Evolutionary conservation across 1,284 basidiomycete genomes (phyloP).

Genomic region (Papiliotrema terrestris): DNA sequence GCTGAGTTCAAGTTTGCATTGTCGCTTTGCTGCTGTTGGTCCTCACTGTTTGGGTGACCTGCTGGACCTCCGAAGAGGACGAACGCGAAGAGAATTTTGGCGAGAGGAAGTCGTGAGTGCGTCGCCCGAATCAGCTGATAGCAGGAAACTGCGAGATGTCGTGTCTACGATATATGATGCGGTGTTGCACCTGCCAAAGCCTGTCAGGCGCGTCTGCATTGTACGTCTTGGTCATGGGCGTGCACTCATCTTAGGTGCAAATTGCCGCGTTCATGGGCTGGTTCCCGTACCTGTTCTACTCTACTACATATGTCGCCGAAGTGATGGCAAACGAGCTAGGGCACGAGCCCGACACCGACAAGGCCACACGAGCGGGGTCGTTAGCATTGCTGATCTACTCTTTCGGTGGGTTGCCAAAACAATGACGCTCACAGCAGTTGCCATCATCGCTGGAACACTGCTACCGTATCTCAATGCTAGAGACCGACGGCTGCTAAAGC

Average conservation of each 20-base stretch:
- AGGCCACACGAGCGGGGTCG: constrained; percentile 80
- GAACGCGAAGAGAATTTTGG: constrained; percentile 54
- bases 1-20: constrained; percentile 62
- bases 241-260: constrained; percentile 35
- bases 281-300: constrained; percentile 94
- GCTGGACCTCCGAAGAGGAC: constrained; percentile 73
- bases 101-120: constrained; percentile 36
- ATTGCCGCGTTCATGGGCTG: constrained; percentile 56
- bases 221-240: constrained; percentile 49
- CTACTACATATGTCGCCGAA: constrained; percentile 89
- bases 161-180: constrained; percentile 71
- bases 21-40: constrained; percentile 76
- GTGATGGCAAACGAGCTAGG: constrained; percentile 76
- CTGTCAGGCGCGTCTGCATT: constrained; percentile 81
- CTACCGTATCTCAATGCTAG: constrained; percentile 78
- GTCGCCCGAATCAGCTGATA: constrained; percentile 4
- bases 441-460: constrained; percentile 73
- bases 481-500: constrained; percentile 68
- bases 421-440: constrained; percentile 56
- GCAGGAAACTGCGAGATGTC: constrained; percentile 56
- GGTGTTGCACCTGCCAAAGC: constrained; percentile 68
- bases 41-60: constrained; percentile 80
- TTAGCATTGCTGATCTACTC: constrained; percentile 88
- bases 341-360: constrained; percentile 68
- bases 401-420: constrained; percentile 57